Evolutionary conservation across 2,329 filamentous ascomycete species (phyloP), one percentile per base, ranked within the genome.

Genomic region (Apiospora rasikravindrae): DNA sequence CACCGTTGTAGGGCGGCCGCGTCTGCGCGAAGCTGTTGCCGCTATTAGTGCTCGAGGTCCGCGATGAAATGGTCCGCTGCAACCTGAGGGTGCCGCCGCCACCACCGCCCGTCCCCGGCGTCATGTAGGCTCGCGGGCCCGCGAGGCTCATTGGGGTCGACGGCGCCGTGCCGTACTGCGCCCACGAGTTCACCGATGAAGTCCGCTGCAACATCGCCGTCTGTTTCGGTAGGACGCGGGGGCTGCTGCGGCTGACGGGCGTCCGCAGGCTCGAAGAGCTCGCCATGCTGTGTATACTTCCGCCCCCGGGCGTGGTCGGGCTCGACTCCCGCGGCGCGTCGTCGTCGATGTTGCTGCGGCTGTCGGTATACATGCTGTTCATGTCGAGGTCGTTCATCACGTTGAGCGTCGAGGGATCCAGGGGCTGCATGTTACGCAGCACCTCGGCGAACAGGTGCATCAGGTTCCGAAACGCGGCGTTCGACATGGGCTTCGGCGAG

Each of bases 381-480:
- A 69, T 42, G 40, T 42, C 40, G 40, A 11, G 10, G 40, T 42
- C 77, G n/a, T 73, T 73, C 14, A 76, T 70, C 16, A 74, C 76
- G 37, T 82, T 79, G 6, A 94, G 79, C 5, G 90, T 80, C 0
- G 83, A 83, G 0, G 88, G 83, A 72, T 92, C 86, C 3, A 94
- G 83, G 0, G 89, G 86, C 40, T 85, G 88, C 93, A 98, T 97
- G 24, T 87, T 88, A 70, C 93, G 90, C 19, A 98, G 84, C 0
- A 98, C 85, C 70, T 93, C 90, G 1, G 95, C 93, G 81, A 98
- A 98, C 37, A 93, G 86, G 71, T 91, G 88, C 94, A 98, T 98
- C 42, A 98, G 85, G 29, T 88, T 84, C 49, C 93, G 88, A 80
- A 99, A 98, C 69, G 92, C 88, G 0, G 83, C 78, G 76, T 95